These are phyloP conservation scores for Keithomyces neogunnii DNA, from an alignment of 2,329 filamentous ascomycete species.

Conservation along the genomic window DNA sequence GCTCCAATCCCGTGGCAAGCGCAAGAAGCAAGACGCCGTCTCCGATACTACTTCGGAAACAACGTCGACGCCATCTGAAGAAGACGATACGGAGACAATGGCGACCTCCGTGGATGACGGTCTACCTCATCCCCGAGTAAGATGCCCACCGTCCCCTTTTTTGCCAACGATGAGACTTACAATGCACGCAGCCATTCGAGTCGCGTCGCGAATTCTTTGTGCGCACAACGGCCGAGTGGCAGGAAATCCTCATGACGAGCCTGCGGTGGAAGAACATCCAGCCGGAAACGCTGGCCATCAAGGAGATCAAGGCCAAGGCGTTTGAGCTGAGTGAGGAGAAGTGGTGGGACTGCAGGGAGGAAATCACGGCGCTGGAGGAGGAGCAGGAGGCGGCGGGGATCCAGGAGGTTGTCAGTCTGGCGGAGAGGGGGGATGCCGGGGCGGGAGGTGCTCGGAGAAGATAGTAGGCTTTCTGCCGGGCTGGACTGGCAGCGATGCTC, in stretches of 20 bases:
- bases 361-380: conserved; percentile 84
- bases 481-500: neutral
- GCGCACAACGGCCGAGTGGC: conserved; percentile 83
- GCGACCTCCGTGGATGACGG: conserved; percentile 59
- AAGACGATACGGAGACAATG: conserved; percentile 38
- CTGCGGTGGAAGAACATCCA: conserved; percentile 60
- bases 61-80: conserved; percentile 24
- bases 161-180: neutral
- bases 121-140: conserved; percentile 59
- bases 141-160: conserved; percentile 9
- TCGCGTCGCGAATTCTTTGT: conserved; percentile 85
- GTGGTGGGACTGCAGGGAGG: conserved; percentile 98
- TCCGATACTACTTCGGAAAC: conserved; percentile 28
- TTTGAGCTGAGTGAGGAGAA: conserved; percentile 91
- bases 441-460: conserved; percentile 22
- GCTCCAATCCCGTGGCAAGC: conserved; percentile 43
- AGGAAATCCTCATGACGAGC: conserved; percentile 72
- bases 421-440: conserved; percentile 57
- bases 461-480: conserved; percentile 11
- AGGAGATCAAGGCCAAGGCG: conserved; percentile 86
- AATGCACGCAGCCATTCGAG: conserved; percentile 72
- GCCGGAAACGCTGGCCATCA: conserved; percentile 63
- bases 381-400: conserved; percentile 95
- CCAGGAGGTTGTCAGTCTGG: conserved; percentile 83
- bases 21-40: conserved; percentile 44